These are phyloP conservation scores for Tubosaeta brunneosetosa DNA, from an alignment of 768 basidiomycete genomes.

Conservation along the genomic window DNA sequence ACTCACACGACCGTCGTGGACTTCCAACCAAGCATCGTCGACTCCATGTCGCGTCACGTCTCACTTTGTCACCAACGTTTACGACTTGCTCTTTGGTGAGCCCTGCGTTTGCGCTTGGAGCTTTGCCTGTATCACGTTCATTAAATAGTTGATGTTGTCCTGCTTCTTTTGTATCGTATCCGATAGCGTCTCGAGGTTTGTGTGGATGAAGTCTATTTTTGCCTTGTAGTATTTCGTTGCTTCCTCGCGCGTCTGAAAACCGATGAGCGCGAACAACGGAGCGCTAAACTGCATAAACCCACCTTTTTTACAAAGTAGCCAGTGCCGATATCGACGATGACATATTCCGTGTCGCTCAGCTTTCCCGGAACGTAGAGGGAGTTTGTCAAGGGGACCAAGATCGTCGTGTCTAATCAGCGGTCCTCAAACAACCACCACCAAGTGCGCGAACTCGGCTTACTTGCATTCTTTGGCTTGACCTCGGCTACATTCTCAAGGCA, in stretches of 20 bases:
- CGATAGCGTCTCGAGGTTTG: conserved; percentile 82
- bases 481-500: conserved; percentile 80
- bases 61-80: conserved; percentile 2
- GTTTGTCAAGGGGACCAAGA: conserved; percentile 89
- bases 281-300: conserved; percentile 7
- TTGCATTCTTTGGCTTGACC: conserved; percentile 64
- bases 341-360: conserved; percentile 74
- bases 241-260: conserved; percentile 67
- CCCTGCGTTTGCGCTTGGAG: conserved; percentile 30
- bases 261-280: conserved; percentile 1
- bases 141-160: conserved; percentile 76
- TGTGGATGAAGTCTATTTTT: conserved; percentile 78
- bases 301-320: conserved; percentile 98
- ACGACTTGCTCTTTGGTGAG: conserved; percentile 19
- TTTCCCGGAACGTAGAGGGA: conserved; percentile 95
- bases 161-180: conserved; percentile 88
- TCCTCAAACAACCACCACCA: neutral
- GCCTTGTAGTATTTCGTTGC: conserved; percentile 75
- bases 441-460: conserved; percentile 28
- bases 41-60: neutral
- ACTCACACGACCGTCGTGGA: neutral
- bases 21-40: neutral
- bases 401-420: conserved; percentile 61
- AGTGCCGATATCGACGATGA: conserved; percentile 93
- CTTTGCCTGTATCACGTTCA: conserved; percentile 69